Conservation (phyloP, 1,139 yeast species). For the Kodamaea alishanica region DNA sequence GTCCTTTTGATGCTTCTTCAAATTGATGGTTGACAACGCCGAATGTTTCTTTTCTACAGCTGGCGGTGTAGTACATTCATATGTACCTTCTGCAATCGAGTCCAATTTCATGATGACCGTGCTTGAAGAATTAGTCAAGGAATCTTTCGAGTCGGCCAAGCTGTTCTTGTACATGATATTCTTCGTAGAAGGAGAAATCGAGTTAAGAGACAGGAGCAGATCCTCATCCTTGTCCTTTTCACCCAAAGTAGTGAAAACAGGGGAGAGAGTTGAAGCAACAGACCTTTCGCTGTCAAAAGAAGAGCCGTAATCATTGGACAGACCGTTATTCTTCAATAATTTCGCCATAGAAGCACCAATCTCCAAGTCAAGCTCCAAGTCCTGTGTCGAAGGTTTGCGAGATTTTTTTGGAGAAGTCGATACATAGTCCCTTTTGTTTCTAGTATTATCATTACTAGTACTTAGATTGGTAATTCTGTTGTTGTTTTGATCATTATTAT, state of each 20-base stretch:
- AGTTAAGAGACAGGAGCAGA: constrained; percentile 40
- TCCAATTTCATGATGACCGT: constrained; percentile 28
- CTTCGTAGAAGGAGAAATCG: constrained; percentile 16
- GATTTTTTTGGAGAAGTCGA: constrained; percentile 7
- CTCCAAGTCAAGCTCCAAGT: constrained; percentile 35
- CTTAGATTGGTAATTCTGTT: not conserved
- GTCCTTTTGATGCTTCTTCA: constrained; percentile 12
- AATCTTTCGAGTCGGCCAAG: constrained; percentile 10
- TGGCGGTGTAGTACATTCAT: constrained; percentile 1
- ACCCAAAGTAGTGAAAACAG: constrained; percentile 35
- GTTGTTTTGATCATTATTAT: constrained; percentile 1
- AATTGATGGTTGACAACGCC: constrained; percentile 12
- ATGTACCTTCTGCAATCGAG: constrained; percentile 39
- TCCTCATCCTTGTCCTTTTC: constrained; percentile 33
- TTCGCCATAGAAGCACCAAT: constrained; percentile 47
- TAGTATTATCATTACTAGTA: not conserved
- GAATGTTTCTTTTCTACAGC: not conserved
- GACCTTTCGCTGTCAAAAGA: constrained; percentile 41
- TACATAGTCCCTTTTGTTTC: not conserved
- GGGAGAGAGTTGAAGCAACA: constrained; percentile 25
- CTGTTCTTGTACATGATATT: constrained; percentile 10
- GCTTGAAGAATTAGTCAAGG: constrained; percentile 3
- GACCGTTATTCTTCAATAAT: constrained; percentile 24
- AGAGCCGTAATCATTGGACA: constrained; percentile 20
- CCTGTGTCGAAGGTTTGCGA: constrained; percentile 7